A percentile compares a stretch with the other conserved stretches of the same genome.
Evolutionary conservation across 768 basidiomycete genomes (phyloP).

Genomic region (Strobilomyces confusus): DNA sequence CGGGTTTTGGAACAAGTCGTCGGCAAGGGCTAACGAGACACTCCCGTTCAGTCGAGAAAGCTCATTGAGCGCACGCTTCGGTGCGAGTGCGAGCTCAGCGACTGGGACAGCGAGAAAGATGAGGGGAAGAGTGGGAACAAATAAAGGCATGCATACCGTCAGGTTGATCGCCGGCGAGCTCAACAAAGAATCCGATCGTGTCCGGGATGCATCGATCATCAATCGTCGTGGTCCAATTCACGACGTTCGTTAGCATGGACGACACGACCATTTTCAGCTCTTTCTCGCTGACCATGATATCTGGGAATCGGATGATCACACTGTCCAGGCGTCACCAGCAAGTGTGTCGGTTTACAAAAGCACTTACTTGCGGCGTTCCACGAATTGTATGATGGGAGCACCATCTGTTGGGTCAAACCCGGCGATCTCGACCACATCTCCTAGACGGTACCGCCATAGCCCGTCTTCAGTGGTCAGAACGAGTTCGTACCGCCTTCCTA

Average conservation of each 20-base stretch:
- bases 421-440: slow-evolving; percentile 19
- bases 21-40: not conserved
- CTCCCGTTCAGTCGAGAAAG: not conserved
- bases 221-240: slow-evolving; percentile 10
- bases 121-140: not conserved
- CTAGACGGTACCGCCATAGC: slow-evolving; percentile 24
- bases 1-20: slow-evolving; percentile 5
- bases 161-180: slow-evolving; percentile 1
- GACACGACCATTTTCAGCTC: slow-evolving; percentile 8
- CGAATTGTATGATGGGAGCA: slow-evolving; percentile 14
- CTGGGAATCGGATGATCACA: slow-evolving; percentile 6
- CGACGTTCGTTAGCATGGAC: not conserved
- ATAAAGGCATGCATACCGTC: not conserved
- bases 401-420: slow-evolving; percentile 20
- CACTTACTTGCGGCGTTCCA: slow-evolving; percentile 14
- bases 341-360: no score
- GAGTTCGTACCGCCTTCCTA: slow-evolving; percentile 15
- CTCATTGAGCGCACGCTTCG: slow-evolving; percentile 4
- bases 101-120: not conserved
- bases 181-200: slow-evolving; percentile 14
- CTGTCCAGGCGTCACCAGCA: not conserved
- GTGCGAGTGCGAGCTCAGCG: not conserved
- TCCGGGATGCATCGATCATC: not conserved
- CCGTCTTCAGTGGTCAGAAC: slow-evolving; percentile 16
- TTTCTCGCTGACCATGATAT: slow-evolving; percentile 12